These are phyloP conservation scores for Neurospora sp. DNA, from an alignment of 2,329 filamentous ascomycete genomes.

Conservation along the genomic window DNA sequence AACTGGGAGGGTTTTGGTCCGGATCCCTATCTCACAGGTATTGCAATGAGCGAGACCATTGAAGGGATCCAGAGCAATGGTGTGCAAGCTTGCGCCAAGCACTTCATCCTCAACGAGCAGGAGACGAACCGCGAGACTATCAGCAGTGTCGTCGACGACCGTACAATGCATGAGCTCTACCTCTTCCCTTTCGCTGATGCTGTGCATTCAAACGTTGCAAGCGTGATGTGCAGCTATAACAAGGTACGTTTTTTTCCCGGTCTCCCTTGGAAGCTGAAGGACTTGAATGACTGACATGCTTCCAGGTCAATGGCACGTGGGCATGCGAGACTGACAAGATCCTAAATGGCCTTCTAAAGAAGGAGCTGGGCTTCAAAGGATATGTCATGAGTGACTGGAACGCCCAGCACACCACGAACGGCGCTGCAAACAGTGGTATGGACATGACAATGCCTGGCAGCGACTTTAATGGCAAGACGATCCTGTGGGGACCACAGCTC, in stretches of 20 bases:
- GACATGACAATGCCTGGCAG: constrained; percentile 78
- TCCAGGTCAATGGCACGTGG: constrained; percentile 52
- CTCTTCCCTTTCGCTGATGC: constrained; percentile 61
- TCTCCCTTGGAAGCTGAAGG: neutral
- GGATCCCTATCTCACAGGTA: constrained; percentile 63
- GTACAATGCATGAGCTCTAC: constrained; percentile 58
- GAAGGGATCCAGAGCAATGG: constrained; percentile 43
- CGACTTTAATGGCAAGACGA: constrained; percentile 40
- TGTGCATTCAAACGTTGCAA: constrained; percentile 53
- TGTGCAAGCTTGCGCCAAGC: constrained; percentile 43
- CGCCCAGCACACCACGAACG: constrained; percentile 63
- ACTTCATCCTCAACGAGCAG: constrained; percentile 62
- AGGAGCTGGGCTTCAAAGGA: constrained; percentile 65
- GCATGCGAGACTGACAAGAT: constrained; percentile 53
- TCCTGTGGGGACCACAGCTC: constrained; percentile 47
- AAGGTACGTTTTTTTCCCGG: constrained; percentile 24
- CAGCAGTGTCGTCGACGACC: constrained; percentile 50
- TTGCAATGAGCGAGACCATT: constrained; percentile 52
- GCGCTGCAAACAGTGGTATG: constrained; percentile 55
- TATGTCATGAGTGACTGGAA: constrained; percentile 56
- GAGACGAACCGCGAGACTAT: constrained; percentile 46
- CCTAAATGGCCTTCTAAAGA: constrained; percentile 54
- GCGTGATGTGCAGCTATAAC: constrained; percentile 66
- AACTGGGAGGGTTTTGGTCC: constrained; percentile 80
- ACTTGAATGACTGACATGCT: neutral